A percentile compares a stretch with the other conserved stretches of the same genome.
phyloP scores from a whole-genome alignment of 1,284 basidiomycete genomes.

The Sporisorium scitamineum region DNA sequence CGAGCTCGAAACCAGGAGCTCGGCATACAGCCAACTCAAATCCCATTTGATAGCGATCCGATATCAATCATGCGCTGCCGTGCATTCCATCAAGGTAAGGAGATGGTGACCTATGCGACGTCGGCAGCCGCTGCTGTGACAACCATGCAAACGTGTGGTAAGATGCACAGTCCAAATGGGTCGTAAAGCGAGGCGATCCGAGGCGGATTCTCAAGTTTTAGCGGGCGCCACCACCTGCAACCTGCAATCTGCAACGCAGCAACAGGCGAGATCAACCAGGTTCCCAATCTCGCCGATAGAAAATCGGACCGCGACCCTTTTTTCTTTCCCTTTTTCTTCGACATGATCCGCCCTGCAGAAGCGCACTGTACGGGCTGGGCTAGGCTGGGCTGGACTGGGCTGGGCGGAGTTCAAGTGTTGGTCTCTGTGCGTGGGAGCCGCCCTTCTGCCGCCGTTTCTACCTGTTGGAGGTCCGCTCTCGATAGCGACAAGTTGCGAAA shows the following conservation, averaged over 20 bases:
- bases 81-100: not conserved
- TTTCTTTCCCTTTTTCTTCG: not conserved
- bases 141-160: too few species aligned
- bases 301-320: not conserved
- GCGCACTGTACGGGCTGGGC: not conserved
- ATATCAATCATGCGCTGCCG: conserved; percentile 1
- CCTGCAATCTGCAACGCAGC: conserved; percentile 5
- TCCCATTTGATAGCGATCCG: not conserved
- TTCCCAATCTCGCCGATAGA: not conserved
- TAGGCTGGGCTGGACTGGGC: too few species aligned
- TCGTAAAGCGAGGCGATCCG: conserved; percentile 8
- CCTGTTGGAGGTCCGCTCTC: not conserved
- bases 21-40: not conserved
- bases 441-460: not conserved
- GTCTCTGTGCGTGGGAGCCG: not conserved
- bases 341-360: not conserved
- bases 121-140: not conserved
- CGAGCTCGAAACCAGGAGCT: too few species aligned
- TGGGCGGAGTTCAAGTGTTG: not conserved
- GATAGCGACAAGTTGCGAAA: not conserved
- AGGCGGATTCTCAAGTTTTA: conserved; percentile 26
- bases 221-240: conserved; percentile 18
- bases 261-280: conserved; percentile 3
- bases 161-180: not conserved
- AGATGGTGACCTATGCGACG: not conserved